Base-by-base conservation (phyloP, 257 asterid species). In the Nicotiana attenuata region DNA sequence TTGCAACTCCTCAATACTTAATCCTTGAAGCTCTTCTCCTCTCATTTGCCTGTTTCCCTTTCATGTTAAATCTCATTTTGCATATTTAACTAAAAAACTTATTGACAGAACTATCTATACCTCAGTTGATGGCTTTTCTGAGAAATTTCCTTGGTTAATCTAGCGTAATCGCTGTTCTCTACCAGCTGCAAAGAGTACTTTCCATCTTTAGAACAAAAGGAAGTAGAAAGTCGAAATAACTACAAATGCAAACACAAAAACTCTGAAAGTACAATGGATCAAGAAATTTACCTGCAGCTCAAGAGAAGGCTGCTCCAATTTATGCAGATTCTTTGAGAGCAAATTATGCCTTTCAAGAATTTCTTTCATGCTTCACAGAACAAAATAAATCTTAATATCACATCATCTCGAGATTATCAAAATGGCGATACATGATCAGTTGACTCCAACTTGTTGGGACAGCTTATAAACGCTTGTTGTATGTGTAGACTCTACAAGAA, bases 1-100 rank as follows among this genome's bases (percentile, higher is more conserved):
- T 82, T 92, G 95, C 87, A 96, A 84, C 85, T 94, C 97, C 71
- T 94, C 93, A 17, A 96, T 80, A 73, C 90, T 89, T 78, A 94
- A 86, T 31, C 91, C 97, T 80, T 90, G 93, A 63, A 96, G 92
- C 82, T 96, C 97, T 88, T 96, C 98, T 3, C 97, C 99, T 81
- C 98, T 92, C 97, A 96, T 92, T 84, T 84, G 94, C 92, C 99
- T 96, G 77, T 78, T 45, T 41, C 50, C 50, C 1, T 9, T 41
- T 41, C 50, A 41, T 9, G 50, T 41, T 41, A 41, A 41, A 41
- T 41, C 50, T 41, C 50, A 41, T 41, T 41, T 41, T 41, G 50
- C 50, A 41, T 8, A 8, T 41, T 41, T 41, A 41, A 41, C 50
- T 11, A 41, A 41, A 41, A 41, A 35, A 33, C 20, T 3, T 41